Evolutionary conservation across 2,329 filamentous ascomycete genomes (phyloP), one percentile per base, ranked within the genome.

Genomic region (Pseudocercospora fijiensis): DNA sequence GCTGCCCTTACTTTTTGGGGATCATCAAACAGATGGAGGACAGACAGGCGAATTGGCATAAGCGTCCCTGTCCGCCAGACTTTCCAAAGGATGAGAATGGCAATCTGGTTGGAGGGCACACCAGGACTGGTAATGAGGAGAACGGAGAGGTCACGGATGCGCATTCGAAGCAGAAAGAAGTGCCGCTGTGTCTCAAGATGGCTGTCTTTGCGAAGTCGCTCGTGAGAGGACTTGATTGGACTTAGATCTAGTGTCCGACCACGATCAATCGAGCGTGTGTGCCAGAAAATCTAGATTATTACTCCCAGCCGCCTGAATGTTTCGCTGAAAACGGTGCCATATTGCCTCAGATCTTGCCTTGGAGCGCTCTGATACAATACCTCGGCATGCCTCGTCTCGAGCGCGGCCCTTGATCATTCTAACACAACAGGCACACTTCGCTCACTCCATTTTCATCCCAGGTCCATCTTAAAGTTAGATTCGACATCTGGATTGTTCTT

Each of bases 41-140:
- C 26, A 71, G 81, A 64, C 81, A 83, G 68, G 28, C 71, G 28
- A 72, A 51, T 22, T 82, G 80, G 80, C 80, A 82, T 69, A 64
- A 63, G 24, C 52, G 22, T 4, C 57, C 66, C 18, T 28, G 65
- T 30, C 67, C 71, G 27, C 43, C 63, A 16, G 71, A 73, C 41
- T 72, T 70, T 53, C 71, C 70, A 6, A 56, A 45, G 20, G 63
- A 71, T 28, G 41, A 33, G 5, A 58, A 67, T 24, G 67, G 67
- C 8, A 16, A 51, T 26, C 52, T 45, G 20, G 60, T 73, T 16
- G 67, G 49, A 53, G 22, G 26, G 5, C 22, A 53, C 28, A 7
- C 16, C 22, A 28, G 16, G 7, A 16, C 8, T 26, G 49, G 24
- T 7, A 8, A 6, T 41, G 26, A 30, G 41, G 11, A 57, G 60